Percentiles rank a stretch among this genome's conserved stretches.
phyloP scores from a whole-genome alignment of 176 grass and related monocot genomes.

The Rhynchospora tenuis region DNA sequence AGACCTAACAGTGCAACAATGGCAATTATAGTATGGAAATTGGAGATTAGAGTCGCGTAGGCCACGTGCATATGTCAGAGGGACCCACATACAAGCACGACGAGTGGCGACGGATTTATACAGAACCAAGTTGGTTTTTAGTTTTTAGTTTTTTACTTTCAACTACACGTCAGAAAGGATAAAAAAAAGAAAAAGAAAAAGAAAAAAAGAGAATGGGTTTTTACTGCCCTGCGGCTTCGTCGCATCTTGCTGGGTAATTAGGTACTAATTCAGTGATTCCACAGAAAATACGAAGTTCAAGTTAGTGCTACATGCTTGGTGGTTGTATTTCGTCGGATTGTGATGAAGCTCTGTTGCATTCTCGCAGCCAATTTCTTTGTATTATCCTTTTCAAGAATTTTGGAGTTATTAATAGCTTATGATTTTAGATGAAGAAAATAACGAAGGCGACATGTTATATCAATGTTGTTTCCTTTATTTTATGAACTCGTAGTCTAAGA shows the following conservation, averaged over 20 bases:
- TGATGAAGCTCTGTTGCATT: too few relatives aligned
- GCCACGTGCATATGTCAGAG: slow-evolving; percentile 4
- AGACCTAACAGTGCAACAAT: not conserved
- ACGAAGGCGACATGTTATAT: too few relatives aligned
- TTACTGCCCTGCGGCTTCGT: not conserved
- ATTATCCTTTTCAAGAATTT: too few relatives aligned
- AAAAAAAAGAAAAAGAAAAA: not conserved
- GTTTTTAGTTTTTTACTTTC: not conserved
- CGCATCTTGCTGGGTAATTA: not conserved
- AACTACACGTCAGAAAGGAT: not conserved
- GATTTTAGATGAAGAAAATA: too few relatives aligned
- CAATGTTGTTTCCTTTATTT: too few relatives aligned
- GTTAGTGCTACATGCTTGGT: not conserved
- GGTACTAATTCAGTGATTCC: not conserved
- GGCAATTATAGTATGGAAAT: not conserved
- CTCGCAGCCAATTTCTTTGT: too few relatives aligned
- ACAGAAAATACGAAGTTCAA: not conserved
- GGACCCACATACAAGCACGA: not conserved
- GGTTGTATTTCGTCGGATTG: too few relatives aligned
- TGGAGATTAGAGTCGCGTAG: not conserved
- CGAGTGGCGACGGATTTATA: not conserved
- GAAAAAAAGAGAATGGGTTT: not conserved
- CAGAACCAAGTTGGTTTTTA: not conserved
- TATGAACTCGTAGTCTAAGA: too few relatives aligned
- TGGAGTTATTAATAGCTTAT: too few relatives aligned